A percentile compares a stretch with the other conserved stretches of the same genome.
Conservation (phyloP, 2,329 filamentous ascomycete genomes). For the Colletotrichum agaves region DNA sequence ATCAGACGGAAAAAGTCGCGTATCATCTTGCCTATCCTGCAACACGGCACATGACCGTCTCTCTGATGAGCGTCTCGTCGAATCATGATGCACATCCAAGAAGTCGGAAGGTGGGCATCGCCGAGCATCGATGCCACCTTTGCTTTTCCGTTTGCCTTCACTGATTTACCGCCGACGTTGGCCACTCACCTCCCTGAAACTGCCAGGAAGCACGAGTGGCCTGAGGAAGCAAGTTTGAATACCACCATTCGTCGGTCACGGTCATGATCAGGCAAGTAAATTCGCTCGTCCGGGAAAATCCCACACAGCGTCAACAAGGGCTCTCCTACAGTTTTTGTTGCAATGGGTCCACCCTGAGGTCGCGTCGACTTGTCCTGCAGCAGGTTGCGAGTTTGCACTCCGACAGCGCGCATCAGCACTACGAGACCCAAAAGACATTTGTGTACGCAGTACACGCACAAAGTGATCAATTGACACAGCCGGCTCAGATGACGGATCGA, state of each 20-base stretch:
- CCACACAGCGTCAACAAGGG: constrained; percentile 1
- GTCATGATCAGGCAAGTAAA: background rate
- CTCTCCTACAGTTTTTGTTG: constrained; percentile 14
- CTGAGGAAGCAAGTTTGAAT: constrained; percentile 5
- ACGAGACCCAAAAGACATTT: too few species aligned
- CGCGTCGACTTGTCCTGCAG: constrained; percentile 15
- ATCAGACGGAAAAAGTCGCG: constrained; percentile 14
- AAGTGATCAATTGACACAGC: too few species aligned
- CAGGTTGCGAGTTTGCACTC: too few species aligned
- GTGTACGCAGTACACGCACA: too few species aligned
- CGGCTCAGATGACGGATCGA: too few species aligned
- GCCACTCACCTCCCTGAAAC: constrained; percentile 12
- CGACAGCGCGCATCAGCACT: background rate
- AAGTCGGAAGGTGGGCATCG: background rate
- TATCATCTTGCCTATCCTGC: constrained; percentile 4
- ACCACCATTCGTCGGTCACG: constrained; percentile 6
- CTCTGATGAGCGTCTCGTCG: background rate
- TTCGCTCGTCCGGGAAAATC: background rate
- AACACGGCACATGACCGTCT: constrained; percentile 23
- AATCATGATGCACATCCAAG: constrained; percentile 10
- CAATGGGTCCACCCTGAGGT: constrained; percentile 1
- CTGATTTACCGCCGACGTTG: background rate
- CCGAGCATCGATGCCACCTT: constrained; percentile 3
- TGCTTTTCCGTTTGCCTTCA: constrained; percentile 19
- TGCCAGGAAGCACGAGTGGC: background rate